Percentiles rank a stretch among this genome's conserved stretches.
Evolutionary conservation across 805 yeast genomes (phyloP).

Genomic region (Teunomyces lycoperdinae): DNA sequence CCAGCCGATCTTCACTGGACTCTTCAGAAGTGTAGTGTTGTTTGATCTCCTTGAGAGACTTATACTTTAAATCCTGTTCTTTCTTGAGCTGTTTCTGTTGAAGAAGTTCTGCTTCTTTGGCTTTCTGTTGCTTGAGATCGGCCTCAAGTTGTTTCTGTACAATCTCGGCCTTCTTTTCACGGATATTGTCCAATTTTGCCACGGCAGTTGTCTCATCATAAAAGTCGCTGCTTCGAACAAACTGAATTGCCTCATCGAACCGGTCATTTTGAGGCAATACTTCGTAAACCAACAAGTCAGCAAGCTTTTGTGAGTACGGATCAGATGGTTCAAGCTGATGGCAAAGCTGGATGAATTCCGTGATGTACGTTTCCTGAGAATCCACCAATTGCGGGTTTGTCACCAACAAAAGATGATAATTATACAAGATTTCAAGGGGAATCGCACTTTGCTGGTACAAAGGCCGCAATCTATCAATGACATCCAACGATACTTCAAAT

Average conservation of each 20-base stretch:
- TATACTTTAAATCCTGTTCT: slow-evolving; percentile 26
- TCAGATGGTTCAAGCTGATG: slow-evolving; percentile 2
- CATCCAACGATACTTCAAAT: slow-evolving; percentile 7
- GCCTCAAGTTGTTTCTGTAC: slow-evolving; percentile 22
- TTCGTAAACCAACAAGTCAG: slow-evolving; percentile 34
- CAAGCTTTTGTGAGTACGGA: slow-evolving; percentile 19
- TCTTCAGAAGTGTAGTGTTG: slow-evolving; percentile 11
- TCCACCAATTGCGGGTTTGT: slow-evolving; percentile 21
- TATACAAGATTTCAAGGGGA: slow-evolving; percentile 34
- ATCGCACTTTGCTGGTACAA: slow-evolving; percentile 18
- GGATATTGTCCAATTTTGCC: slow-evolving; percentile 12
- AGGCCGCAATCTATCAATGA: slow-evolving; percentile 15
- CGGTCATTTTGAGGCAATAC: slow-evolving; percentile 30
- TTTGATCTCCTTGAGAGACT: slow-evolving; percentile 28
- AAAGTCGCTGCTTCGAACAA: slow-evolving; percentile 23
- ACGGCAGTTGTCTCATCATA: slow-evolving; percentile 9
- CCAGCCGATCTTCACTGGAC: not conserved
- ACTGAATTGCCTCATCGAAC: slow-evolving; percentile 23
- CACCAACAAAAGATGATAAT: slow-evolving; percentile 27
- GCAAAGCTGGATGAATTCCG: slow-evolving; percentile 5
- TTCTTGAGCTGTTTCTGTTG: slow-evolving; percentile 13
- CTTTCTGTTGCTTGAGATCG: slow-evolving; percentile 14
- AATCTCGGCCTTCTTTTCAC: slow-evolving; percentile 9
- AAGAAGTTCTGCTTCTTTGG: slow-evolving; percentile 17
- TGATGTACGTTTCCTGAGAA: slow-evolving; percentile 8